Evolutionary conservation across 2,329 filamentous ascomycete species (phyloP), one percentile per base, ranked within the genome.

Genomic region (Shiraia sp.): DNA sequence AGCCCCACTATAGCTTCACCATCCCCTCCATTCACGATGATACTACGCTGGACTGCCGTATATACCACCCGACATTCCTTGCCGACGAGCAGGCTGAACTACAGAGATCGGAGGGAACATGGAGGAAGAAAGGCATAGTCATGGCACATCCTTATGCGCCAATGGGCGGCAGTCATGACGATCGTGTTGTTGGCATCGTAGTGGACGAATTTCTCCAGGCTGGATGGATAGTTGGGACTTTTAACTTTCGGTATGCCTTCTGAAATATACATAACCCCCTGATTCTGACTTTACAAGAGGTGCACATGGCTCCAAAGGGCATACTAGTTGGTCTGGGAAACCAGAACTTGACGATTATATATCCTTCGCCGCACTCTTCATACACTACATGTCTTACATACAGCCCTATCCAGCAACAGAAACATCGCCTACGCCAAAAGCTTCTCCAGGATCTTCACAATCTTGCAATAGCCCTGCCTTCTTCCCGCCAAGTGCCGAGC

Each of bases 111-210:
- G 34, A 17, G 10, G 34, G 7, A 27, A 24, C 23, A 49, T 73
- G 67, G 69, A 61, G 45, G 32, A 73, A 66, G 44, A 75, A 69
- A 46, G 81, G 77, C 3, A 83, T 83, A 0, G 75, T 96, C 3
- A 73, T 97, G 27, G 91, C 91, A 10, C 93, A 97, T 68, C 92
- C 93, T 0, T 97, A 97, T 64, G 90, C 89, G 24, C 85, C 89
- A 0, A 74, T 97, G 36, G 93, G 93, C 4, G 93, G 92, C 4
- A 84, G 76, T 66, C 93, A 84, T 63, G 88, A 97, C 64, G 91
- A 97, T 63, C 79, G 81, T 0, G 78, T 96, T 0, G 86, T 97
- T 1, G 76, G 81, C n/a, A 74, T 82, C 7, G 71, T 87, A 2
- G 82, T 80, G 1, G 73, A 75, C 2, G 70, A 85, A 43, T 74